Percentiles rank a stretch among this genome's conserved stretches.
Conservation (phyloP, 805 yeast species). For the Metschnikowia anglica region DNA sequence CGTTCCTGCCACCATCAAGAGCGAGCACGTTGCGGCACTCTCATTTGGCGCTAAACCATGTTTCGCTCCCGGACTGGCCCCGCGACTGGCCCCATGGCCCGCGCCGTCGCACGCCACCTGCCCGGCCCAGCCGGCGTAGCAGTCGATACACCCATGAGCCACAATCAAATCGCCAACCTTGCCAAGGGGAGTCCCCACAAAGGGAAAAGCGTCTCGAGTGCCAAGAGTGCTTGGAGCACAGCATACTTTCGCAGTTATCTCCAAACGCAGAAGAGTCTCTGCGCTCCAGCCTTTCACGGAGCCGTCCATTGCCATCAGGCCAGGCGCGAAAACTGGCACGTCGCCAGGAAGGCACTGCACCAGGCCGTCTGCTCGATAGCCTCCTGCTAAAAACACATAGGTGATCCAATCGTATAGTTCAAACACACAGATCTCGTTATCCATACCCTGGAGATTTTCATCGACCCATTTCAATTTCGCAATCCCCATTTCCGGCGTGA, state of each 20-base stretch:
- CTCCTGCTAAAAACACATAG: conserved; percentile 29
- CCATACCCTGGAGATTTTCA: conserved; percentile 21
- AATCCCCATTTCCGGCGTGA: conserved; percentile 58
- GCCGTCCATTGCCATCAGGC: conserved; percentile 51
- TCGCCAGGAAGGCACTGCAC: conserved; percentile 15
- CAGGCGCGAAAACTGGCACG: conserved; percentile 12
- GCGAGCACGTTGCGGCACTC: background rate
- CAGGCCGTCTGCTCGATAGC: conserved; percentile 20
- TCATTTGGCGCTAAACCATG: background rate
- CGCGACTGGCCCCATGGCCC: background rate
- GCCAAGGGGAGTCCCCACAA: conserved; percentile 26
- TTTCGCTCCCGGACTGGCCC: too few species aligned
- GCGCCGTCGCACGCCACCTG: background rate
- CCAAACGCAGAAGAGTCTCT: conserved; percentile 23
- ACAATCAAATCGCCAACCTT: conserved; percentile 19
- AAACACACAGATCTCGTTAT: conserved; percentile 32
- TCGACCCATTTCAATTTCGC: conserved; percentile 49
- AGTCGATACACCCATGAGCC: conserved; percentile 56
- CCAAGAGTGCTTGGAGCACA: conserved; percentile 8
- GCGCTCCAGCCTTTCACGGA: conserved; percentile 55
- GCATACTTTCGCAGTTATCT: conserved; percentile 17
- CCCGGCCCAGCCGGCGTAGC: conserved; percentile 49
- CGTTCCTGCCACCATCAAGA: conserved; percentile 56
- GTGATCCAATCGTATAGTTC: conserved; percentile 53
- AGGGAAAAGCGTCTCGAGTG: background rate